Conservation (phyloP, 2,329 filamentous ascomycete genomes). For the Exserohilum rostratum region DNA sequence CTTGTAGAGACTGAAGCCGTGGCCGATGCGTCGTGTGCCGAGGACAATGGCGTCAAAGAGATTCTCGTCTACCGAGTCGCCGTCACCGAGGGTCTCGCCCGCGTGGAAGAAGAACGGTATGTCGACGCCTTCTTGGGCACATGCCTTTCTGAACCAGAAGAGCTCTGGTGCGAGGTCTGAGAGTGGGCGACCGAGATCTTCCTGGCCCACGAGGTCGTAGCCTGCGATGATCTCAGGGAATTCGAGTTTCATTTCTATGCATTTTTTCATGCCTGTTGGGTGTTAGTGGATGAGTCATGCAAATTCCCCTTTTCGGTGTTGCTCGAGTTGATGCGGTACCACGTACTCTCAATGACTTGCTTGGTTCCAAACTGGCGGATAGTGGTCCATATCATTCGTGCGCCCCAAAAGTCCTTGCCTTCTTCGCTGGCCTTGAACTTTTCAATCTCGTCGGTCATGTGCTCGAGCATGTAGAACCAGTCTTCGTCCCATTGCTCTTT, state of each 20-base stretch:
- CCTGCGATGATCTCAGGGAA: constrained; percentile 83
- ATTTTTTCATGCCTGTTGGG: constrained; percentile 73
- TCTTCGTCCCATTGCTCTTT: constrained; percentile 70
- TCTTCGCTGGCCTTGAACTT: constrained; percentile 74
- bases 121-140: constrained; percentile 75
- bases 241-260: constrained; percentile 78
- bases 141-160: constrained; percentile 92
- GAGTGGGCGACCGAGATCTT: constrained; percentile 78
- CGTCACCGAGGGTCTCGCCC: constrained; percentile 83
- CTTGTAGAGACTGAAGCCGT: constrained; percentile 87
- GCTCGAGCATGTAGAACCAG: constrained; percentile 71
- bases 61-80: constrained; percentile 78
- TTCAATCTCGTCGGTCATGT: constrained; percentile 78
- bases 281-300: neutral
- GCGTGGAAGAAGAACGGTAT: constrained; percentile 97
- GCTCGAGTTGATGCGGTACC: neutral
- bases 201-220: constrained; percentile 89
- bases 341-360: constrained; percentile 67
- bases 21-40: constrained; percentile 86
- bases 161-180: constrained; percentile 80
- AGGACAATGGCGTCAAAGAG: constrained; percentile 88
- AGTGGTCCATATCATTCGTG: constrained; percentile 83
- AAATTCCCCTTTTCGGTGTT: neutral
- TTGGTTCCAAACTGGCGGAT: constrained; percentile 69
- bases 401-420: constrained; percentile 81